A percentile compares a stretch with the other conserved stretches of the same genome.
These are phyloP conservation scores for Exserohilum rostratum DNA, from an alignment of 2,329 filamentous ascomycete species.

Conservation along the genomic window DNA sequence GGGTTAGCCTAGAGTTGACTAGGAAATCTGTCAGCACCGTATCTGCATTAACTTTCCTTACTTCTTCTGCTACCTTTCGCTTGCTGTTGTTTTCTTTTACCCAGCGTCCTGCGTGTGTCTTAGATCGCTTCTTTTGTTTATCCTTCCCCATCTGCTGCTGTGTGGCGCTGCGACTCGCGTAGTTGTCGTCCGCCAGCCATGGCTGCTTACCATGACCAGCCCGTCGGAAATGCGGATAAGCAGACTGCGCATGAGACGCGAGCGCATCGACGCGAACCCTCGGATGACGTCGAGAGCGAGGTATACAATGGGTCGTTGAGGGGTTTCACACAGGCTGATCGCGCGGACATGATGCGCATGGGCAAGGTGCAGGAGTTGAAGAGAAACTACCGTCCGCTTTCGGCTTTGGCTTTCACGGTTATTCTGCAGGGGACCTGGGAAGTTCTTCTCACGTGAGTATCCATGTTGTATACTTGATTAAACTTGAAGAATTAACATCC, in stretches of 20 bases:
- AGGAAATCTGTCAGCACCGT: no score
- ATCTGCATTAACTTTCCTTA: slow-evolving; percentile 1
- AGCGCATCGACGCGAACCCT: slow-evolving; percentile 10
- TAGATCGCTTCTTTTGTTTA: background rate
- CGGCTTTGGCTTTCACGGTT: slow-evolving; percentile 41
- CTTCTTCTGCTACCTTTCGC: slow-evolving; percentile 7
- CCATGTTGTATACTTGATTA: no score
- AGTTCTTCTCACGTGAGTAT: slow-evolving; percentile 38
- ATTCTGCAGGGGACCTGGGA: slow-evolving; percentile 45
- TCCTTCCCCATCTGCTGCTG: background rate
- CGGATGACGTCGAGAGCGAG: slow-evolving; percentile 31
- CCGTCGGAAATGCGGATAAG: slow-evolving; percentile 16
- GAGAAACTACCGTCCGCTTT: slow-evolving; percentile 43
- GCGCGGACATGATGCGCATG: slow-evolving; percentile 42
- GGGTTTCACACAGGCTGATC: slow-evolving; percentile 37
- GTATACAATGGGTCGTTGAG: slow-evolving; percentile 35
- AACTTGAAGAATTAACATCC: slow-evolving; percentile 4
- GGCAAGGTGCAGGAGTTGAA: slow-evolving; percentile 43
- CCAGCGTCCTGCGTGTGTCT: background rate
- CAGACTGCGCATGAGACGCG: slow-evolving; percentile 10
- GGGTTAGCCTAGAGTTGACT: no score
- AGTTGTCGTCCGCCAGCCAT: slow-evolving; percentile 17
- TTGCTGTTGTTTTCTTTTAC: background rate
- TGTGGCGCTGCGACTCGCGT: slow-evolving; percentile 19
- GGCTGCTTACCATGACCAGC: slow-evolving; percentile 25